Evolutionary conservation across 2,329 filamentous ascomycete species (phyloP), one percentile per base, ranked within the genome.

Genomic region (Neurospora sp.): DNA sequence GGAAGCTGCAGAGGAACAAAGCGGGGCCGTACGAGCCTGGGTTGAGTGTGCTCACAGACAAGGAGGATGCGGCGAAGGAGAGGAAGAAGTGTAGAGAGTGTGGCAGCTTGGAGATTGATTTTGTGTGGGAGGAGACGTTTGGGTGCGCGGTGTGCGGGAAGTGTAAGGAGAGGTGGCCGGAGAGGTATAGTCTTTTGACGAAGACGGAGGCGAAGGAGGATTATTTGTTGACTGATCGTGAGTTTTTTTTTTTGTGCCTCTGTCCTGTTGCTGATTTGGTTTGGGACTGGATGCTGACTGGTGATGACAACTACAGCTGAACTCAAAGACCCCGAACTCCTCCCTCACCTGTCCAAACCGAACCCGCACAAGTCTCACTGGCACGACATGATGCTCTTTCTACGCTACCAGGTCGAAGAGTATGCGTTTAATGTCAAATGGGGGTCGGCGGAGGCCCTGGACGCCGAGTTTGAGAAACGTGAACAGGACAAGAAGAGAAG

Each of bases 311-410:
- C 17, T n/a, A 33, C 65, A 92, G 92, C 94, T 41, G 96, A 99
- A 79, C 86, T 99, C n/a, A 91, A 91, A 75, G 96, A 99, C 77
- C 87, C 89, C 70, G 91, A 94, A 17, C 83, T 99, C 1, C 84
- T 99, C 0, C 95, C 95, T 0, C 94, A 96, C 78, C 85, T 99
- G 8, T 91, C 92, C 69, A 90, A 90, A 40, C 95, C 96, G 1
- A 99, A 99, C 76, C 96, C 96, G 0, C 96, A 97, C 81, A 97
- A 97, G 79, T 89, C 91, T 0, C 93, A 94, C 70, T 99, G 93
- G 92, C 93, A 97, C 79, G 93, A 97, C 83, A 99, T 99, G 96
- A 97, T 97, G 90, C 86, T 99, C 2, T 99, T 96, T 78, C 84
- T 99, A 28, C 91, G 96, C 0, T 96, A 89, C 71, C 96, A 99